Base-by-base conservation (phyloP, 345 rosid genomes). In the Eucalyptus paniculata region DNA sequence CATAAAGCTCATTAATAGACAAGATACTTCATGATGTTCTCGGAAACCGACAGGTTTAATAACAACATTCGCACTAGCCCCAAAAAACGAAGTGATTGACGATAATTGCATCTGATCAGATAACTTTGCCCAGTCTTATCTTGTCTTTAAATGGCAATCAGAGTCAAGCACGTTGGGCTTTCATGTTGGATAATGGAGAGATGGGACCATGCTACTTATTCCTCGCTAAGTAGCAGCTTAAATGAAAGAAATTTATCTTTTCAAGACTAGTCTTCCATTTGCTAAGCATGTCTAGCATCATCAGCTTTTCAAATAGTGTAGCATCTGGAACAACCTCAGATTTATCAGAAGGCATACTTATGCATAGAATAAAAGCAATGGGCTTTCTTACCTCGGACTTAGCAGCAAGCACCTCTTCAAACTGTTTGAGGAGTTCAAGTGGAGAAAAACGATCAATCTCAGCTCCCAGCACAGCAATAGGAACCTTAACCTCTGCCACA, bases 351-450 rank as follows among this genome's bases (percentile, higher is more conserved):
- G 49, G 19, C 17, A 58, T 49, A 50, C 24, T 69, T 4, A 11
- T 2, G 12, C 51, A 87, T 47, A 7, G 80, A 87, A 1, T 1
- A 47, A 44, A 44, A 42, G 13, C 49, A 60, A 50, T 9, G 7
- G 10, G 19, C 49, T 40, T 65, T 77, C 91, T 12, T 91, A 91
- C 95, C 89, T 91, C 92, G 56, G 93, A 50, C 80, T 92, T 93
- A 28, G 94, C 89, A 86, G 91, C 86, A 45, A 92, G 91, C 49
- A 86, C 88, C 65, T 91, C 93, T 88, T 92, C 94, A 86, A 91
- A 93, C 91, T 92, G 92, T 88, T 91, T 91, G 91, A 93, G 26
- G 67, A 93, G 92, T 32, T 89, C 92, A 50, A 91, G 95, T 32
- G 94, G 95, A 54, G 92, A 92, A 5, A 45, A 88, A 89, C 65